Base-by-base conservation (phyloP, 2,329 filamentous ascomycete species). In the Pezicula rhizophila region DNA sequence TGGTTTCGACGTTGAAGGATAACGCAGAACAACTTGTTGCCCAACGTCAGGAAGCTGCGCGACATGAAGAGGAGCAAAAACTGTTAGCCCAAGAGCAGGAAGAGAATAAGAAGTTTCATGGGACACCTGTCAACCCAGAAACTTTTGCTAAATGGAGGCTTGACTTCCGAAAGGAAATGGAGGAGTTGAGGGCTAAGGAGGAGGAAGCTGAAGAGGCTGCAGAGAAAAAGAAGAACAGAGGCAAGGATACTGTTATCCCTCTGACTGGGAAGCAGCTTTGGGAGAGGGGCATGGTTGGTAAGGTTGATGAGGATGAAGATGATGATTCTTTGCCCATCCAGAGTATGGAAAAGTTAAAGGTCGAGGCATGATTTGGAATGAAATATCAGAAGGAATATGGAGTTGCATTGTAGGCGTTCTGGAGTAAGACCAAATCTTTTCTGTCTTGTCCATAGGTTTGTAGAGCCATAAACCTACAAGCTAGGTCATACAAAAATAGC, bases 71-170 rank as follows among this genome's bases (percentile, higher is more conserved):
- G 3, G 81, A 85, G 56, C 79, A 84, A 62, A 70, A 60, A 12
- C 49, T 71, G 12, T 66, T 75, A 6, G 80, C 74, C 10, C 80
- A 78, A 1, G 93, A 99, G 70, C 83, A 87, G 53, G 90, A 93
- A 67, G 93, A 99, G 74, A 99, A 99, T 67, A 82, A 85, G 61
- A 97, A 96, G 70, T 99, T 99, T 68, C 87, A 95, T 66, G 93
- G 93, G 50, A 89, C 89, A 33, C 77, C 82, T 28, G 93, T 99
- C 17, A 97, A 84, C n/a, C 76, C 82, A 18, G 89, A 96, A 71
- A 84, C 82, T 0, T 99, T 97, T 63, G 64, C 87, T 57, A 80
- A 78, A 57, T 99, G 93, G 93, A 77, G 89, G 48, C 83, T 84
- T 35, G 79, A 68, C 8, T 99, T 97, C 64, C 65, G 81, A 53